Conservation (phyloP, 257 asterid genomes). For the Solanum tarapatanum region DNA sequence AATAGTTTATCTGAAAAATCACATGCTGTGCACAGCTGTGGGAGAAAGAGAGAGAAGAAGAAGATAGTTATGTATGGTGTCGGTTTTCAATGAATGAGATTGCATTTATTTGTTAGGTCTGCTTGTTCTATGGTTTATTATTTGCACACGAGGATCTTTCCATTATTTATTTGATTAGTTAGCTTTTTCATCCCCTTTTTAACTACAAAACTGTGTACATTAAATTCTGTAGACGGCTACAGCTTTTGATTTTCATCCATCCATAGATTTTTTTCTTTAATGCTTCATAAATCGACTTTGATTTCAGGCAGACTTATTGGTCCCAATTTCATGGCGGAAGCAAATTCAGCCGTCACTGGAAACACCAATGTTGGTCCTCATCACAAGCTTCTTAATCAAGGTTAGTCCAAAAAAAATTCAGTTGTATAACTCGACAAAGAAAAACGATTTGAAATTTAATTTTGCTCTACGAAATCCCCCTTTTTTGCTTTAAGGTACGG, state of each 20-base stretch:
- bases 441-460: background rate
- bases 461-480: background rate
- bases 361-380: background rate
- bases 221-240: background rate
- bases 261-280: background rate
- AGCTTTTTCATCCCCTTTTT: background rate
- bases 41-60: background rate
- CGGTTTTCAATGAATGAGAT: background rate
- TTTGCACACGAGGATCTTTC: background rate
- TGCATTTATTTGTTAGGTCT: background rate
- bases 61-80: background rate
- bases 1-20: background rate
- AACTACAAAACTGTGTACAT: background rate
- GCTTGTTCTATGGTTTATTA: background rate
- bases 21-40: background rate
- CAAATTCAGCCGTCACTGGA: background rate
- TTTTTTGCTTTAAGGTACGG: background rate
- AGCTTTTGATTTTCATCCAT: background rate
- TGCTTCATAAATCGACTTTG: background rate
- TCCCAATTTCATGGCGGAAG: background rate
- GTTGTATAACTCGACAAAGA: background rate
- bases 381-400: background rate
- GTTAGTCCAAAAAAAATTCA: background rate
- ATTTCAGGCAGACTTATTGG: background rate
- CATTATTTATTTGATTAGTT: background rate